Evolutionary conservation across 1,284 basidiomycete species (phyloP).

Genomic region (Cryptococcus maquisensis): DNA sequence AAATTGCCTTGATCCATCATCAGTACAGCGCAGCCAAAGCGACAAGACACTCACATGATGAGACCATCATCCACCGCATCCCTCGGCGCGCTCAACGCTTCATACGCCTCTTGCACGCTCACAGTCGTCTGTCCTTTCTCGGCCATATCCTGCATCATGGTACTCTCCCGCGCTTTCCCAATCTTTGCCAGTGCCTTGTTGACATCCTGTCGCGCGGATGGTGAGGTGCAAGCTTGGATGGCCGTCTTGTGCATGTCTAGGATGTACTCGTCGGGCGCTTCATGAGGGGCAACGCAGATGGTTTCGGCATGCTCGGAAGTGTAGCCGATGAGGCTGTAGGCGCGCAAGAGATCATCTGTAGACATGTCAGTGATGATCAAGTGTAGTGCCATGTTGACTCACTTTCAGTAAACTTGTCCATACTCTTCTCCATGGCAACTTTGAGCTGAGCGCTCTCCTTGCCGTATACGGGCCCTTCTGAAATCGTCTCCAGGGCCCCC

Average conservation of each 20-base stretch:
- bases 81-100: constrained; percentile 32
- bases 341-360: constrained; percentile 33
- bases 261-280: constrained; percentile 36
- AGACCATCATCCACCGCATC: constrained; percentile 40
- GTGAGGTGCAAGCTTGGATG: constrained; percentile 12
- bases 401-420: constrained; percentile 32
- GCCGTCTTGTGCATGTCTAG: constrained; percentile 32
- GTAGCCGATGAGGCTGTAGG: constrained; percentile 35
- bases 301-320: constrained; percentile 15
- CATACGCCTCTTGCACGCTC: constrained; percentile 39
- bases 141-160: constrained; percentile 26
- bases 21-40: too few relatives aligned
- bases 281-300: constrained; percentile 23
- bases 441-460: constrained; percentile 28
- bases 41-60: constrained; percentile 29
- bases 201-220: constrained; percentile 16
- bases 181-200: constrained; percentile 29
- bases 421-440: constrained; percentile 34
- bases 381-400: constrained; percentile 1
- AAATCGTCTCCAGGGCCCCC: constrained; percentile 29
- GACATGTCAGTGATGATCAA: not conserved
- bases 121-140: constrained; percentile 26
- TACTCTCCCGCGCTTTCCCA: constrained; percentile 23
- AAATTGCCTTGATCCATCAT: constrained; percentile 32
- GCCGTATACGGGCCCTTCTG: constrained; percentile 16